Conservation (phyloP, 2,329 filamentous ascomycete species). For the Sarocladium oryzae region DNA sequence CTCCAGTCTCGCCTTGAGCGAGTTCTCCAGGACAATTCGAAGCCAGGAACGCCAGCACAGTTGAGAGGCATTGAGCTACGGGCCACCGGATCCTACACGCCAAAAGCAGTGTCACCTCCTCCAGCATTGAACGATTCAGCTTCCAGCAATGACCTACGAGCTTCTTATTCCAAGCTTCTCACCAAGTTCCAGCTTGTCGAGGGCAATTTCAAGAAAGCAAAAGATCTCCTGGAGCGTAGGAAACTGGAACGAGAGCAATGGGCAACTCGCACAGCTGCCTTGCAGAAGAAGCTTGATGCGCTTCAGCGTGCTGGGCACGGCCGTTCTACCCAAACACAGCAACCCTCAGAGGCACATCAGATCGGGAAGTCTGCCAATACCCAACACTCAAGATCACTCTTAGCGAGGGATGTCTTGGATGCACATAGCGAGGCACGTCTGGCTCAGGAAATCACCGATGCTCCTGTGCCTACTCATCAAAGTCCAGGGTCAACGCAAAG, state of each 20-base stretch:
- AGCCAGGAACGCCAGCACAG: background rate
- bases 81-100: background rate
- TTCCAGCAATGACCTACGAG: slow-evolving; percentile 18
- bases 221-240: slow-evolving; percentile 31
- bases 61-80: background rate
- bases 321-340: background rate
- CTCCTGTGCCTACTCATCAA: background rate
- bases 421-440: background rate
- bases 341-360: background rate
- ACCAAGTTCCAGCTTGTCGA: slow-evolving; percentile 34
- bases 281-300: slow-evolving; percentile 30
- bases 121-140: background rate
- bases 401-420: no score
- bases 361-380: background rate
- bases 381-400: no score
- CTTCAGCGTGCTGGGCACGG: slow-evolving; percentile 7
- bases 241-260: slow-evolving; percentile 38
- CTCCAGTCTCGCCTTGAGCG: background rate
- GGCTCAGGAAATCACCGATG: background rate
- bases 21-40: background rate
- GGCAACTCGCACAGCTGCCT: slow-evolving; percentile 28
- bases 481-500: slow-evolving; percentile 8
- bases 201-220: slow-evolving; percentile 33
- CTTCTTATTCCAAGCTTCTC: slow-evolving; percentile 31
- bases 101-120: slow-evolving; percentile 3